These are phyloP conservation scores for Alternaria dauci DNA, from an alignment of 2,329 filamentous ascomycete genomes.

Conservation along the genomic window DNA sequence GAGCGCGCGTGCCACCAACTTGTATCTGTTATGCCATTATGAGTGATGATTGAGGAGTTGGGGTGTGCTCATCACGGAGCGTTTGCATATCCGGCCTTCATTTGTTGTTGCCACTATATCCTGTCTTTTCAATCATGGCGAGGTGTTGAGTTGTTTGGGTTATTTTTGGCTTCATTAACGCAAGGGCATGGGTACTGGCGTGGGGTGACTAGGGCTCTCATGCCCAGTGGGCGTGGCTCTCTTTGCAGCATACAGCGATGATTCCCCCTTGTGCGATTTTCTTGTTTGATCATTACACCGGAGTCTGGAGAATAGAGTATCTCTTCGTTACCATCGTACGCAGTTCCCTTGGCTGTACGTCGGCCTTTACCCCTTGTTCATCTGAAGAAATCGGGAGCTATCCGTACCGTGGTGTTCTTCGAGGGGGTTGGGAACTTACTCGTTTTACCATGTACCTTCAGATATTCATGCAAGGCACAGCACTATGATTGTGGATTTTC, in stretches of 20 bases:
- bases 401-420: constrained; percentile 19
- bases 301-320: constrained; percentile 34
- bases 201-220: constrained; percentile 44
- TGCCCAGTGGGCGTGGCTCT: constrained; percentile 48
- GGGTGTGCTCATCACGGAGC: constrained; percentile 40
- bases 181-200: constrained; percentile 53
- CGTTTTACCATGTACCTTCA: not conserved
- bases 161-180: constrained; percentile 43
- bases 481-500: constrained; percentile 14
- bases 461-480: not conserved
- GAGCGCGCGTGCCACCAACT: constrained; percentile 38
- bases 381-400: constrained; percentile 1
- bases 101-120: constrained; percentile 50
- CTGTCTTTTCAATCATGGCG: constrained; percentile 55
- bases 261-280: constrained; percentile 55
- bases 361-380: not conserved
- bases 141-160: constrained; percentile 50
- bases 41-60: constrained; percentile 49
- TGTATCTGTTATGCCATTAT: constrained; percentile 38
- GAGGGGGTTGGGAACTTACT: not conserved
- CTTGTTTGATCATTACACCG: constrained; percentile 39
- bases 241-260: constrained; percentile 56
- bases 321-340: constrained; percentile 17
- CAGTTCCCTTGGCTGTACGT: constrained; percentile 8
- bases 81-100: constrained; percentile 41